Percentiles rank a stretch among this genome's conserved stretches.
Conservation (phyloP, 345 rosid genomes). For the Rhizophora apiculata region DNA sequence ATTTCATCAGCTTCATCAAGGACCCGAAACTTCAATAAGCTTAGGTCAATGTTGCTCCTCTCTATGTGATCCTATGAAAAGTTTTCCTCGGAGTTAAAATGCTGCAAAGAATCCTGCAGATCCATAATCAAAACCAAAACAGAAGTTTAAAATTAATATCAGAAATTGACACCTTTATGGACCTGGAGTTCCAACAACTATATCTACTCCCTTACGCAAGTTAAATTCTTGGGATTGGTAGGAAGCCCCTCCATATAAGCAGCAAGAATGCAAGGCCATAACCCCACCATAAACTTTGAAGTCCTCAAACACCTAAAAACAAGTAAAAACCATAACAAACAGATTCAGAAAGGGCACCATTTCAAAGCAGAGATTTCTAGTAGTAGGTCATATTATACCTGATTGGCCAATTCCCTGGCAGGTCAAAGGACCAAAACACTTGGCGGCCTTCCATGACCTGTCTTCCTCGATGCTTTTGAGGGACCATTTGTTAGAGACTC, state of each 20-base stretch:
- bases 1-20: slow-evolving; percentile 99
- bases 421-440: slow-evolving; percentile 91
- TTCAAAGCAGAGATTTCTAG: not conserved
- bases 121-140: not conserved
- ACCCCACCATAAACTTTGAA: slow-evolving; percentile 82
- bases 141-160: not conserved
- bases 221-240: slow-evolving; percentile 56
- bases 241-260: slow-evolving; percentile 89
- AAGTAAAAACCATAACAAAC: not conserved
- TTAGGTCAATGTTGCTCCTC: slow-evolving; percentile 60
- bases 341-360: not conserved
- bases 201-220: slow-evolving; percentile 79
- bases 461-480: slow-evolving; percentile 51
- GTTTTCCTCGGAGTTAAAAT: not conserved
- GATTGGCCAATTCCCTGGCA: slow-evolving; percentile 88
- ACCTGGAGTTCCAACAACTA: slow-evolving; percentile 95
- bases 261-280: slow-evolving; percentile 69
- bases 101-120: not conserved
- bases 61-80: slow-evolving; percentile 75
- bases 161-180: slow-evolving; percentile 56
- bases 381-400: slow-evolving; percentile 39
- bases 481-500: slow-evolving; percentile 81
- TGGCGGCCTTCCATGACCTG: slow-evolving; percentile 80
- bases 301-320: slow-evolving; percentile 61
- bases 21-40: slow-evolving; percentile 72